phyloP scores from a whole-genome alignment of 306 rosid species.

The Cicer cuneatum region DNA sequence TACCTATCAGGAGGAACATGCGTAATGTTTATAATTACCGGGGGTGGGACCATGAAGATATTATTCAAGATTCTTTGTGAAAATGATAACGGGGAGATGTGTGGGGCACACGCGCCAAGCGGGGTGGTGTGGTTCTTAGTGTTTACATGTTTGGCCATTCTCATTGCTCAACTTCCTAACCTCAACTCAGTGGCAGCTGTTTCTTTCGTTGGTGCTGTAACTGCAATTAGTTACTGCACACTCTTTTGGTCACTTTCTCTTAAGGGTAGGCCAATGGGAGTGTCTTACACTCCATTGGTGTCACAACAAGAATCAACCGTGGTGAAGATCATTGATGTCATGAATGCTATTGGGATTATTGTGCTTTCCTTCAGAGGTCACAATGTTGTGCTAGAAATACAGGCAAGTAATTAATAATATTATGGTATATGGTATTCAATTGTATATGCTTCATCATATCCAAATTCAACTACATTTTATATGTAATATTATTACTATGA shows the following conservation, averaged over 20 bases:
- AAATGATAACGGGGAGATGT: constrained; percentile 3
- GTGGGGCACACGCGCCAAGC: constrained; percentile 43
- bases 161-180: constrained; percentile 66
- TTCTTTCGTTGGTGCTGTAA: constrained; percentile 59
- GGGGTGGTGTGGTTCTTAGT: constrained; percentile 60
- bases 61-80: constrained; percentile 52
- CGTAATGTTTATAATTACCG: constrained; percentile 50
- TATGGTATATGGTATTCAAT: no score
- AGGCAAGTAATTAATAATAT: constrained; percentile 44
- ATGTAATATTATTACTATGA: no score
- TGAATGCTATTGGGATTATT: constrained; percentile 65
- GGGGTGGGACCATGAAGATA: constrained; percentile 52
- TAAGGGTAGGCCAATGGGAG: constrained; percentile 44
- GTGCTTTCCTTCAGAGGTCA: constrained; percentile 70
- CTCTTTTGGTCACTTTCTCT: constrained; percentile 64
- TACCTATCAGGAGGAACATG: constrained; percentile 59
- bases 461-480: no score
- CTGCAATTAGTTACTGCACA: constrained; percentile 50
- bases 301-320: neutral
- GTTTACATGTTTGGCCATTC: constrained; percentile 59
- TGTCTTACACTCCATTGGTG: constrained; percentile 42
- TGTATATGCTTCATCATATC: no score
- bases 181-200: constrained; percentile 60
- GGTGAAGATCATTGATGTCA: constrained; percentile 33
- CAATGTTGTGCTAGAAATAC: constrained; percentile 77